Evolutionary conservation across 2,329 filamentous ascomycete genomes (phyloP), one percentile per base, ranked within the genome.

Genomic region (Aspergillus calidoustus): DNA sequence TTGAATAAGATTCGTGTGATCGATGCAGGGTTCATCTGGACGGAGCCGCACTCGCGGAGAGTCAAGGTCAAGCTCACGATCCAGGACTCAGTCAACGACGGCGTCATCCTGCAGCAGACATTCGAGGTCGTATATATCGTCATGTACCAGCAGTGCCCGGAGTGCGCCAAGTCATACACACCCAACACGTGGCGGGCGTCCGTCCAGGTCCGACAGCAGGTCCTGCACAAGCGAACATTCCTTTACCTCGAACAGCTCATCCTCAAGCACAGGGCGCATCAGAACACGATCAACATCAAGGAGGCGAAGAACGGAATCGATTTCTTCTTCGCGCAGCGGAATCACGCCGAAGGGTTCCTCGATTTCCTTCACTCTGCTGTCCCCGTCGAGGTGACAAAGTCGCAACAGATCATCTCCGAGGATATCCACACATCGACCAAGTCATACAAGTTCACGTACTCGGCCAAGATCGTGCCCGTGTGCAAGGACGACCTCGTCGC

Each of bases 401-500:
- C 89, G n/a, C 90, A 96, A 73, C 91, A 97, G 76, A 85, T 98
- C 51, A 98, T 99, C 69, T 97, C 93, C 4, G 89, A 92, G 81
- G 94, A 99, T 77, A 87, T 90, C 13, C 95, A 99, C 79, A 97
- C 93, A 0, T 91, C 90, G 17, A 91, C 89, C 63, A 95, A 92
- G 78, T 93, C 90, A 38, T 98, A 94, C 86, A 99, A 99, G 77
- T 97, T 97, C 80, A 90, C 91, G 50, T 98, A 88, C 79, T 96
- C 93, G 0, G 88, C 90, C 57, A 92, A 97, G 74, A 79, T 99
- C 53, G 89, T 98, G 28, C 95, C 95, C 1, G 93, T 99, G 54
- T 98, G 95, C 83, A 97, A 97, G 78, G 95, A 99, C 71, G 95
- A 99, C 74, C 83, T 99, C 30, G 92, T 99, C n/a, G 93, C 92